Base-by-base conservation (phyloP, 116 monocot species). In the Cymodocea nodosa region DNA sequence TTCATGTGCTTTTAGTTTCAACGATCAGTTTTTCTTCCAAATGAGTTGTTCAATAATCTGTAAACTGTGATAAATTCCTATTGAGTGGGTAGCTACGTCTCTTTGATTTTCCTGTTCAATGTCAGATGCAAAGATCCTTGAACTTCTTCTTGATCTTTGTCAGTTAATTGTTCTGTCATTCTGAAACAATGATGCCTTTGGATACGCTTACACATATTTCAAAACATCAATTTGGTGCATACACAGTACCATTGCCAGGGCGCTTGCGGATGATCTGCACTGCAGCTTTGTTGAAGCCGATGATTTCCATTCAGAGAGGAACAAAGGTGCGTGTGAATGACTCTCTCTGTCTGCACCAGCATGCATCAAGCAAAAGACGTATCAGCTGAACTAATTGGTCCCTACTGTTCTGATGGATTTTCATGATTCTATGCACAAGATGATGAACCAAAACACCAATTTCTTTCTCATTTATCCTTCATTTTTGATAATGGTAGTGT, bases 271-370 rank as follows among this genome's bases (percentile, higher is more conserved):
- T 67, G 52, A 78, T 15, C 19, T 87, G 52, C 68, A 64, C 17
- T 94, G 84, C 61, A 64, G 34, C 64, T 94, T 90, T 76, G 64
- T 90, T 68, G 94, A 94, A 74, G 94, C 85, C 35, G 90, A 94
- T 52, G 85, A 94, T 68, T 90, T 81, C 63, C 94, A 94, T 57
- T 77, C 90, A 8, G 66, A 71, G 36, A 44, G 73, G 57, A 94
- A 87, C 62, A 94, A 87, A 87, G 94, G 90, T 94, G 16, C 17
- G 51, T 16, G 39, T 36, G 5, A 54, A 54, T 55, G 51, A 19
- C 12, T 18, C 10, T 6, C 9, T 16, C 44, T 39, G 2, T 52
- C 2, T 52, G n/a, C 8, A 52, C 52, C 8, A 10, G 52, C 16
- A 52, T 15, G 19, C 15, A 53, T 53, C 53, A 17, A 2, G 30